Evolutionary conservation across 805 yeast genomes (phyloP).

Genomic region (Peterozyma toletana): DNA sequence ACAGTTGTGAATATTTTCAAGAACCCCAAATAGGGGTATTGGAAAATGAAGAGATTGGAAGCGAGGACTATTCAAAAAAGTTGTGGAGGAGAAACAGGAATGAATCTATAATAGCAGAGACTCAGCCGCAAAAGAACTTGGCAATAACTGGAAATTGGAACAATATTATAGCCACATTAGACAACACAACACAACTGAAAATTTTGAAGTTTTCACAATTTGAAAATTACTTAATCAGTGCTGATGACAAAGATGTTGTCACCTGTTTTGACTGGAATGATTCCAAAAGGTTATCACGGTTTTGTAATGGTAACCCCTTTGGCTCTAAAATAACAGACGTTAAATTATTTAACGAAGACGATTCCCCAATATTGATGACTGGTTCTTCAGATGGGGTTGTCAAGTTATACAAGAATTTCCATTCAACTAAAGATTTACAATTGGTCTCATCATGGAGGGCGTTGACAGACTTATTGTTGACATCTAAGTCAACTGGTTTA

Average conservation of each 20-base stretch:
- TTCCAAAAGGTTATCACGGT: constrained; percentile 50
- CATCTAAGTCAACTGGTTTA: constrained; percentile 77
- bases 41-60: constrained; percentile 89
- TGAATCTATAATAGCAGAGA: constrained; percentile 76
- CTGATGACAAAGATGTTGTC: constrained; percentile 79
- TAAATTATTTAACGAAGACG: constrained; percentile 88
- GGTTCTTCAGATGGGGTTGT: constrained; percentile 96
- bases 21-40: constrained; percentile 88
- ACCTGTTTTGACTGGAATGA: constrained; percentile 85
- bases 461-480: constrained; percentile 71
- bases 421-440: constrained; percentile 45
- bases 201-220: constrained; percentile 80
- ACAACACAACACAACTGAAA: constrained; percentile 76
- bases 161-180: constrained; percentile 45
- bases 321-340: constrained; percentile 87
- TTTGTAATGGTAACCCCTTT: constrained; percentile 77
- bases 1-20: constrained; percentile 85
- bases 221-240: constrained; percentile 72
- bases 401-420: constrained; percentile 73
- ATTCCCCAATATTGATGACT: constrained; percentile 71
- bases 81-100: constrained; percentile 89
- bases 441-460: constrained; percentile 90
- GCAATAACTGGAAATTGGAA: constrained; percentile 87
- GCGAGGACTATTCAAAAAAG: constrained; percentile 72
- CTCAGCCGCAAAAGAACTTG: constrained; percentile 83